Evolutionary conservation across 2,329 filamentous ascomycete species (phyloP).

Genomic region (Colletotrichum chlorophyti): DNA sequence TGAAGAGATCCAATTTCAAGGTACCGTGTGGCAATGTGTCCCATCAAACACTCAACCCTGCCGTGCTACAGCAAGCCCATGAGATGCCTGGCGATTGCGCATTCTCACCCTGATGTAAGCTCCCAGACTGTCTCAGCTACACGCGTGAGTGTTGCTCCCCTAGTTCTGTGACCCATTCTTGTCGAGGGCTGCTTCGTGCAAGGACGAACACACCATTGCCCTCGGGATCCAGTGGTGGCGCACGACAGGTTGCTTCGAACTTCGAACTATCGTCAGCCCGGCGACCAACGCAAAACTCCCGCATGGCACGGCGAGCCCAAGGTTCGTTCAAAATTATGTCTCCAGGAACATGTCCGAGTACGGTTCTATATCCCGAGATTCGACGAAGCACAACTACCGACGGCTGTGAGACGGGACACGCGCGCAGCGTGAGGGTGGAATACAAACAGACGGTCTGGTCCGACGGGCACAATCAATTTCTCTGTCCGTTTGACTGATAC

Average conservation of each 20-base stretch:
- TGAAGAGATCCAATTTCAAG: not conserved
- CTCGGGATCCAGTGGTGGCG: not conserved
- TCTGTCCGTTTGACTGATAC: not conserved
- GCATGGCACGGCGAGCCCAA: conserved; percentile 3
- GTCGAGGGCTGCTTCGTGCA: too few relatives aligned
- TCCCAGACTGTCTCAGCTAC: conserved; percentile 15
- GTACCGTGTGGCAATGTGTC: conserved; percentile 1
- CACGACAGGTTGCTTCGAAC: not conserved
- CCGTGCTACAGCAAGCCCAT: not conserved
- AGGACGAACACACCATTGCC: not conserved
- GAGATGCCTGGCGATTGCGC: not conserved
- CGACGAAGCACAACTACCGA: not conserved
- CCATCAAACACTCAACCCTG: not conserved
- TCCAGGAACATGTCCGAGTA: not conserved
- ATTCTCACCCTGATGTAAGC: not conserved
- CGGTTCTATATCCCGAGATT: conserved; percentile 3
- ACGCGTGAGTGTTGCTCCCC: too few relatives aligned
- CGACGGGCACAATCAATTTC: not conserved
- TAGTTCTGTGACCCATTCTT: too few relatives aligned
- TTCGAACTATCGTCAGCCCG: conserved; percentile 1
- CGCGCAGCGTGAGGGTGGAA: not conserved
- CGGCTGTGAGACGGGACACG: conserved; percentile 12
- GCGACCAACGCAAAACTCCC: not conserved
- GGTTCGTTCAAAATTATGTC: not conserved
- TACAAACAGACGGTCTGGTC: not conserved